Evolutionary conservation across 2,329 filamentous ascomycete genomes (phyloP).

Genomic region (Claviceps capensis): DNA sequence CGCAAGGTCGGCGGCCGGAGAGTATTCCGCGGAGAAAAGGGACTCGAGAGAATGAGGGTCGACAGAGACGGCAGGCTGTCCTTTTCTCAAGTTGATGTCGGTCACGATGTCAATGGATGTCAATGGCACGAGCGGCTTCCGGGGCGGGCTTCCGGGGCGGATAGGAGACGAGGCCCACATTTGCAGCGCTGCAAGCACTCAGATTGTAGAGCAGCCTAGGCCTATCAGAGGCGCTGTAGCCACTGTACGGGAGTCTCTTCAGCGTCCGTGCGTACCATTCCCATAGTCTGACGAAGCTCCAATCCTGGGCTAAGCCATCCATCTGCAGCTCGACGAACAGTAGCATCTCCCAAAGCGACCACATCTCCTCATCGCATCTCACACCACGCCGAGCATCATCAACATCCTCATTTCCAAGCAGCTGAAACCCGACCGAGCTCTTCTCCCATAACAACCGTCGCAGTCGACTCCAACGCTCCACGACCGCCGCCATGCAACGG

Average conservation of each 20-base stretch:
- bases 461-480: not conserved
- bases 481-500: conserved; percentile 57
- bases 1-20: not conserved
- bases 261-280: too few species aligned
- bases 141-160: not conserved
- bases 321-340: too few species aligned
- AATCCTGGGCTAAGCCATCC: too few species aligned
- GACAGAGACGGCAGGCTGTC: not conserved
- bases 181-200: too few species aligned
- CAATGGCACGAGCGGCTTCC: not conserved
- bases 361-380: conserved; percentile 20
- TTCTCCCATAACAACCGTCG: too few species aligned
- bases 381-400: not conserved
- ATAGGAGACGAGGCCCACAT: not conserved
- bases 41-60: not conserved
- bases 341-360: conserved; percentile 17
- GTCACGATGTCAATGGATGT: too few species aligned
- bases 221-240: too few species aligned
- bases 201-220: too few species aligned
- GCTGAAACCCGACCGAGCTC: not conserved
- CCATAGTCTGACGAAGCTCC: too few species aligned
- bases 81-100: too few species aligned
- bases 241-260: too few species aligned
- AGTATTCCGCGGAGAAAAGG: not conserved
- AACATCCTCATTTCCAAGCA: not conserved